Base-by-base conservation (phyloP, 371 early-diverging fungal species). In the Zopfochytrium polystomum region DNA sequence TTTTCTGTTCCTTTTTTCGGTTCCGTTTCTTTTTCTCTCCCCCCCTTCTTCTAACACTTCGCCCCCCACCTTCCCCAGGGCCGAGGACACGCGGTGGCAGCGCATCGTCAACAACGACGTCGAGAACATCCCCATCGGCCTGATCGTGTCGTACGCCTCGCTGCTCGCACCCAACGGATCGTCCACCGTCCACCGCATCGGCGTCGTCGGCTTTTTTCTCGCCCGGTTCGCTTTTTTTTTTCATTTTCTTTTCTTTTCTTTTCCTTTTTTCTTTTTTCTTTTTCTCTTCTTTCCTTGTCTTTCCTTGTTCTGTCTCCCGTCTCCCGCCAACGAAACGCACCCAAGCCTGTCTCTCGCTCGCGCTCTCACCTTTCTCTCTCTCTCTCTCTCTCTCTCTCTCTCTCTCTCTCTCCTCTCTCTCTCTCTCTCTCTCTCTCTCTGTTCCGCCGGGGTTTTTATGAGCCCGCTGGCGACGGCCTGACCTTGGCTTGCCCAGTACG, bases 111-210 rank as follows among this genome's bases (percentile, higher is more conserved):
- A 50, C 46, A 68, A 68, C 58, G 69, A 68, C 31, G 18, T 68
- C n/a, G 69, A 68, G 33, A 68, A 68, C 54, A 60, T 68, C 33
- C 69, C 69, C 4, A 45, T 68, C 4, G 69, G 69, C 18, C 52
- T 68, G 13, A 44, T 61, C 33, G 56, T 60, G 25, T 53, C 55
- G 20, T 63, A 47, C 53, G 25, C 56, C n/a, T 18, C 32, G 4
- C 20, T 59, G 18, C n/a, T 51, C n/a, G 20, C 56, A 18, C 11
- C 38, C 13, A 42, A 29, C 27, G 18, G 23, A 13, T 31, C 55
- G 9, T 2, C 18, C n/a, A n/a, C n/a, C 13, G 2, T 63, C 11
- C 59, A 62, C 42, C 23, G 33, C 20, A 25, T 50, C n/a, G 23
- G 54, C 31, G 51, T 63, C 47, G 4, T 11, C 18, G 15, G 26